Base-by-base conservation (phyloP, 441 rosid species). In the Raphanus hybrid region DNA sequence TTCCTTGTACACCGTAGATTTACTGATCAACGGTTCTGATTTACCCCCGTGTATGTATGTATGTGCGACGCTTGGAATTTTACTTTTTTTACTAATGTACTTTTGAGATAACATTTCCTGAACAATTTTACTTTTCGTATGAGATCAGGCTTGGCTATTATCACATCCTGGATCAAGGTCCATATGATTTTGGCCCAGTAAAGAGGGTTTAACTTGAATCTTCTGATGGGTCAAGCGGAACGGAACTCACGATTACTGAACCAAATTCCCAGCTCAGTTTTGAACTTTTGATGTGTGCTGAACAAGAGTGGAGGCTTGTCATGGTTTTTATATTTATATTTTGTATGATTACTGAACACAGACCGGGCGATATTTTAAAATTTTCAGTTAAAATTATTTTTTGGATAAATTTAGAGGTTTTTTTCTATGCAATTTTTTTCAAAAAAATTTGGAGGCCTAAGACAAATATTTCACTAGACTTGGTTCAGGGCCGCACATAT, bases 1-100 rank as follows among this genome's bases (percentile, higher is more conserved):
- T 48, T 12, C 1, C 39, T 58, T 41, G 4, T 64, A 6, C 45
- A 65, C 8, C 74, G 64, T 78, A 1, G 74, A 60, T 39, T 78
- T 50, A 9, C 0, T 1, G 1, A 60, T 73, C 74, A 52, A 78
- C 78, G 81, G 74, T 69, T 73, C 10, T 35, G 69, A 73, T 78
- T 66, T 2, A 45, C 64, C 43, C 48, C 4, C 1, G n/a, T 23
- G 26, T 23, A 23, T 41, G 48, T 23, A 23, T 41, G 48, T 41
- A 41, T 41, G 48, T 41, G 48, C 4, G 52, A 52, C 9, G 20
- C 3, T 7, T 52, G 8, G 20, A 50, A 1, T 50, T 52, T 52
- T 2, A 6, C 6, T 10, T 0, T 10, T 10, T 10, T 43, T 23
- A 23, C 26, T 0, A 23, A 0, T 43, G 0, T 8, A 39, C 45